phyloP scores from a whole-genome alignment of 345 rosid genomes.

The Euphorbia pulcherrima region DNA sequence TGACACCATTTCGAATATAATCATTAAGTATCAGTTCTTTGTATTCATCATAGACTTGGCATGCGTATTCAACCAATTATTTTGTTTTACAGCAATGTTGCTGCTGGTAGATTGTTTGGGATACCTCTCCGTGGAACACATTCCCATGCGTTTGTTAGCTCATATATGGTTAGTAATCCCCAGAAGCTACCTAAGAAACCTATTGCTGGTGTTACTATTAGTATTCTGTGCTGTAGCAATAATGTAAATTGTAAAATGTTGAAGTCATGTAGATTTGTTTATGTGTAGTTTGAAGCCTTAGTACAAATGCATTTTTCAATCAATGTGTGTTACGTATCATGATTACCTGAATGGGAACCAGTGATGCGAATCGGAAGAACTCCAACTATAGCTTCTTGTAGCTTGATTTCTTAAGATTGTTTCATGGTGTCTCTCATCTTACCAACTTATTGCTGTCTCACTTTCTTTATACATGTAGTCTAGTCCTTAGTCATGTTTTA shows the following conservation, averaged over 20 bases:
- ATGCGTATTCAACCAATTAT: slow-evolving; percentile 11
- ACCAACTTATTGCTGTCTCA: too few relatives aligned
- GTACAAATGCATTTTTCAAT: neutral
- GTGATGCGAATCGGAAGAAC: neutral
- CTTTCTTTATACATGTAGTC: neutral
- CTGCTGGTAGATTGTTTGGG: slow-evolving; percentile 85
- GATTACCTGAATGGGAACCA: neutral
- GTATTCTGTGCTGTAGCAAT: neutral
- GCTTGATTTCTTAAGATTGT: neutral
- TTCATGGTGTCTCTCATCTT: too few relatives aligned
- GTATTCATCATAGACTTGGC: neutral
- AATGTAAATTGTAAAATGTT: neutral
- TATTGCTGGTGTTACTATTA: neutral
- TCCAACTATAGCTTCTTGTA: neutral
- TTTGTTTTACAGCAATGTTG: slow-evolving; percentile 65
- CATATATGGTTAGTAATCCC: slow-evolving; percentile 69
- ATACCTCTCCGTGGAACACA: slow-evolving; percentile 97
- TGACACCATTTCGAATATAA: slow-evolving; percentile 4
- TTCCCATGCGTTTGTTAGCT: slow-evolving; percentile 98
- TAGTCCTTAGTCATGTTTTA: neutral
- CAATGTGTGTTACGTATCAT: neutral
- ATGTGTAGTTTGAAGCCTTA: neutral
- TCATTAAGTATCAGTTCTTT: neutral
- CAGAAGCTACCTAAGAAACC: neutral
- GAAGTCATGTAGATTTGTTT: neutral